Conservation (phyloP, 805 yeast genomes). For the Cyberlindnera euphorbiae region DNA sequence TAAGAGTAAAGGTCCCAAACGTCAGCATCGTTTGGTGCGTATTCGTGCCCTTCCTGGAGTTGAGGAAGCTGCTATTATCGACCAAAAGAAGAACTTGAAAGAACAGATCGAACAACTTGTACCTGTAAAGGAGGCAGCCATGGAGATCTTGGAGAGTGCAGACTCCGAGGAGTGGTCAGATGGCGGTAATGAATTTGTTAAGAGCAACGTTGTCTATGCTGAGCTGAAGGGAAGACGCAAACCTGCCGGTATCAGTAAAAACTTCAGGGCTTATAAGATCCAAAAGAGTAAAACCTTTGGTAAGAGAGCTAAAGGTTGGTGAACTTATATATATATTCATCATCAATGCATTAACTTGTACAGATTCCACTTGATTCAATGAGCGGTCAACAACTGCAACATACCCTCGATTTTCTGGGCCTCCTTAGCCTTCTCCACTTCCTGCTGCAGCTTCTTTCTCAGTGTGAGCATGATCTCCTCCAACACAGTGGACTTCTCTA, state of each 20-base stretch:
- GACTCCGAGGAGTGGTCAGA: constrained; percentile 22
- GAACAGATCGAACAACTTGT: constrained; percentile 15
- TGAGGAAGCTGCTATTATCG: constrained; percentile 31
- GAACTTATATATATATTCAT: neutral
- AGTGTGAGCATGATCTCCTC: constrained; percentile 66
- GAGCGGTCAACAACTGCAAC: constrained; percentile 75
- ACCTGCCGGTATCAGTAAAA: constrained; percentile 22
- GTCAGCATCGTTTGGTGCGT: constrained; percentile 27
- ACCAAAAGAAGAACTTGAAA: constrained; percentile 20
- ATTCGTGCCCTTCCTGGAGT: constrained; percentile 23
- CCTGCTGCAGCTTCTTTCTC: constrained; percentile 56
- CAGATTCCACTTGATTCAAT: constrained; percentile 10
- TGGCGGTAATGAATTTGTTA: constrained; percentile 16
- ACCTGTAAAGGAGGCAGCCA: constrained; percentile 8
- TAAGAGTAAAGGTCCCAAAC: constrained; percentile 26
- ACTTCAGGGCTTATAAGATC: constrained; percentile 49
- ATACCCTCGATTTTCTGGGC: constrained; percentile 90
- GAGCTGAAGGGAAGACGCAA: constrained; percentile 35
- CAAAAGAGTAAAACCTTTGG: constrained; percentile 37
- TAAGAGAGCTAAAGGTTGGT: constrained; percentile 28
- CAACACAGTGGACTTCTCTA: constrained; percentile 71
- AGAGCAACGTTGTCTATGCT: constrained; percentile 20
- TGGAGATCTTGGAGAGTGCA: constrained; percentile 17
- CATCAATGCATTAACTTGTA: constrained; percentile 1
- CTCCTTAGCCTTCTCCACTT: constrained; percentile 75